Percentiles rank a stretch among this genome's conserved stretches.
Evolutionary conservation across 2,329 filamentous ascomycete species (phyloP).

Genomic region (Colletotrichum nymphaeae): DNA sequence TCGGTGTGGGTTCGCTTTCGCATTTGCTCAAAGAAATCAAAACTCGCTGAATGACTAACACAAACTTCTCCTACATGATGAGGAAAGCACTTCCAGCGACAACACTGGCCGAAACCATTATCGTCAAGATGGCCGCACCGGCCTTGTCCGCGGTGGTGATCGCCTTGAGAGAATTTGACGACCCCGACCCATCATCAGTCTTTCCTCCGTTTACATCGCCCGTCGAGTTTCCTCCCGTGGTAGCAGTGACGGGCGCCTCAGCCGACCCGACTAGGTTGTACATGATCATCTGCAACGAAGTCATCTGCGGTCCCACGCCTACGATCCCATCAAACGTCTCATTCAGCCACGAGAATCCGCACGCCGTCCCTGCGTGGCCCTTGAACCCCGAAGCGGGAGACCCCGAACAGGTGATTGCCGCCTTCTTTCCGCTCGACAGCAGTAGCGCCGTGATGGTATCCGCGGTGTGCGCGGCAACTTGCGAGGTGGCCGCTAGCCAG

Average conservation of each 20-base stretch:
- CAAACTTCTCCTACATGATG: background rate
- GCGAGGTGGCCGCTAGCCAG: slow-evolving; percentile 71
- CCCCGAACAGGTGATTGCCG: slow-evolving; percentile 71
- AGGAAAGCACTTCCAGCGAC: slow-evolving; percentile 41
- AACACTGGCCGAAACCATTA: slow-evolving; percentile 62
- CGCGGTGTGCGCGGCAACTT: slow-evolving; percentile 69
- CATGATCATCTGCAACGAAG: slow-evolving; percentile 63
- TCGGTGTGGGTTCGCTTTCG: background rate
- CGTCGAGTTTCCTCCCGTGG: slow-evolving; percentile 63
- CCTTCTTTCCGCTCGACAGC: slow-evolving; percentile 66
- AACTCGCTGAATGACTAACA: background rate
- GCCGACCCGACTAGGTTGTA: slow-evolving; percentile 57
- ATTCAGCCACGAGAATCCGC: slow-evolving; percentile 72
- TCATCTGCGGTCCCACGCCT: slow-evolving; percentile 69
- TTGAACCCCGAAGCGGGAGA: slow-evolving; percentile 62
- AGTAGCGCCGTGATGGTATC: slow-evolving; percentile 68
- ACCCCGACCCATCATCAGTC: slow-evolving; percentile 12
- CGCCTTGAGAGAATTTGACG: slow-evolving; percentile 22
- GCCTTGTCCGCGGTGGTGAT: slow-evolving; percentile 71
- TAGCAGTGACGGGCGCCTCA: slow-evolving; percentile 54
- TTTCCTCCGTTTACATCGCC: slow-evolving; percentile 47
- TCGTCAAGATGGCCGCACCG: slow-evolving; percentile 75
- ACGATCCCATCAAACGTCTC: slow-evolving; percentile 56
- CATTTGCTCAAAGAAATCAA: background rate
- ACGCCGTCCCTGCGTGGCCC: slow-evolving; percentile 59